A percentile compares a stretch with the other conserved stretches of the same genome.
These are phyloP conservation scores for Epithemia pelagica DNA, from an alignment of 108 stramenopile species.

Conservation along the genomic window DNA sequence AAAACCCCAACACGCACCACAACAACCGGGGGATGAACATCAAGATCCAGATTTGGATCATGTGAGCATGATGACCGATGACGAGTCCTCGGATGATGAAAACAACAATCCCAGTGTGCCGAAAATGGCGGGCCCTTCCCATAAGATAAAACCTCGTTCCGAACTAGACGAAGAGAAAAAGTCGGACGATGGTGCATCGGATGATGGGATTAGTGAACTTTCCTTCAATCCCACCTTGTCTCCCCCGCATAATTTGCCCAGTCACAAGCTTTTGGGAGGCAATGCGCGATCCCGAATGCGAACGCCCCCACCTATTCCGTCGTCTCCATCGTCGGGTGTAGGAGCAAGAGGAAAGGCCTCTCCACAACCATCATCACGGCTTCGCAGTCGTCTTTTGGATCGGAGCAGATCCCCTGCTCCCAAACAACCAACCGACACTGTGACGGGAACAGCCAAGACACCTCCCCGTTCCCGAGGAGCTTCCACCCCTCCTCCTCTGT, in stretches of 20 bases:
- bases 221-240: not conserved
- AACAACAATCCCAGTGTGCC: not conserved
- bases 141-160: not conserved
- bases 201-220: not conserved
- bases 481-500: not conserved
- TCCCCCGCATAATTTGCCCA: not conserved
- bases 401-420: not conserved
- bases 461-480: not conserved
- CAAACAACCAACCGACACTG: not conserved
- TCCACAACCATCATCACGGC: no score
- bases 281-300: not conserved
- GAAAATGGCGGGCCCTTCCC: not conserved
- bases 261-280: not conserved
- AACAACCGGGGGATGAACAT: not conserved
- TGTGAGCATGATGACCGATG: not conserved
- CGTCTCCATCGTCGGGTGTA: not conserved
- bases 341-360: not conserved
- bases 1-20: not conserved
- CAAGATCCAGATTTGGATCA: not conserved
- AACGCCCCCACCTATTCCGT: not conserved
- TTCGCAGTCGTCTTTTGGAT: not conserved
- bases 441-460: not conserved
- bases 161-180: not conserved
- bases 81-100: not conserved
- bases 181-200: not conserved